These are phyloP conservation scores for Dianthus caryophyllus DNA, from an alignment of 148 eudicot species.

Conservation along the genomic window DNA sequence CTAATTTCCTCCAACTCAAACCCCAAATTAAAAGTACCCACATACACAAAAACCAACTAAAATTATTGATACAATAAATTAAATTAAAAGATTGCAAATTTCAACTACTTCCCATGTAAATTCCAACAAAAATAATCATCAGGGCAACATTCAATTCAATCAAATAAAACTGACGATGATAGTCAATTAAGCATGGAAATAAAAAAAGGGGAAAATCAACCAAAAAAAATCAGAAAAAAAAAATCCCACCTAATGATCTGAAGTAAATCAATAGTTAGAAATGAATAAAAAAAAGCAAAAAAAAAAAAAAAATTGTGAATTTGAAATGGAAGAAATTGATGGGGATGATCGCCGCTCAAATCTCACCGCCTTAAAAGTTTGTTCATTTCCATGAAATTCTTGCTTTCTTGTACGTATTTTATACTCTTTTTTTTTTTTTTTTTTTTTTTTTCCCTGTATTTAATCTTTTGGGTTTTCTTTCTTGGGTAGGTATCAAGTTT, in stretches of 20 bases:
- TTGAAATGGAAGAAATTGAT: not conserved
- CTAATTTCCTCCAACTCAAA: not conserved
- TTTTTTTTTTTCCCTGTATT: not conserved
- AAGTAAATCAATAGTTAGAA: not conserved
- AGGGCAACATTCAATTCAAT: too few relatives aligned
- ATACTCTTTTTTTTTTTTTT: not conserved
- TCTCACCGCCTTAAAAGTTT: constrained; percentile 1
- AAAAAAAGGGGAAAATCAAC: not conserved
- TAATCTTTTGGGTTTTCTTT: not conserved
- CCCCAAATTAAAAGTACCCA: not conserved
- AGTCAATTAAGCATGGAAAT: not conserved
- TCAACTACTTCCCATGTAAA: not conserved
- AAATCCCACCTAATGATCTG: not conserved
- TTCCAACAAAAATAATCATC: not conserved
- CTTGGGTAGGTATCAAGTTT: constrained; percentile 9
- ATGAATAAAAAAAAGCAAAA: not conserved
- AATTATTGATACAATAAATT: not conserved
- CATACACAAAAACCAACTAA: not conserved
- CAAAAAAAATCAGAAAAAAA: not conserved
- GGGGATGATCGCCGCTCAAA: not conserved
- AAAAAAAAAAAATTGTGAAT: not conserved
- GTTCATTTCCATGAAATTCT: not conserved
- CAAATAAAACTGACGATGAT: not conserved
- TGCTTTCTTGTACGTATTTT: not conserved
- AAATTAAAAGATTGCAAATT: not conserved